phyloP scores from a whole-genome alignment of 306 rosid genomes.

The Trichosanthes truncata region DNA sequence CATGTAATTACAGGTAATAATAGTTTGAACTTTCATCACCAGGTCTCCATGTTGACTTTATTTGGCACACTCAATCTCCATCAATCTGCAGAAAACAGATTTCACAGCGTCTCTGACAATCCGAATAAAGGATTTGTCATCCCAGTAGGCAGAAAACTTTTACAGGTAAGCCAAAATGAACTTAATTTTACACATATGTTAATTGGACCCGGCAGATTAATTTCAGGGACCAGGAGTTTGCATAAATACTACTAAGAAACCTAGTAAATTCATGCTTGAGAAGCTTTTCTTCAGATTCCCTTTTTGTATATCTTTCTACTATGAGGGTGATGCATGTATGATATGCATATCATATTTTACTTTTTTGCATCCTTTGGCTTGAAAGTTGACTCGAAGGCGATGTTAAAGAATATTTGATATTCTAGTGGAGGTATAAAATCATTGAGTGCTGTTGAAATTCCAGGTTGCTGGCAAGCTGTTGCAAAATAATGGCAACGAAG shows the following conservation, averaged over 20 bases:
- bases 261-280: neutral
- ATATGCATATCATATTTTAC: neutral
- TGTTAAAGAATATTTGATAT: neutral
- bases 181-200: neutral
- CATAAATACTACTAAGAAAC: neutral
- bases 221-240: neutral
- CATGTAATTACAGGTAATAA: neutral
- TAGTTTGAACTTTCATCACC: conserved; percentile 9
- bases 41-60: conserved; percentile 57
- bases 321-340: neutral
- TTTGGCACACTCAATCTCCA: conserved; percentile 39
- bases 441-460: neutral
- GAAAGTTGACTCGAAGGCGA: neutral
- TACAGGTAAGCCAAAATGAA: conserved; percentile 41
- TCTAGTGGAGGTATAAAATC: neutral
- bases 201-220: neutral
- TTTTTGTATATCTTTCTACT: neutral
- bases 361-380: neutral
- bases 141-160: conserved; percentile 61
- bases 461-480: conserved; percentile 36
- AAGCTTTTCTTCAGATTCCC: neutral
- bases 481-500: conserved; percentile 20
- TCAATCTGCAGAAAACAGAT: conserved; percentile 24
- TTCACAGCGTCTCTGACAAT: conserved; percentile 15
- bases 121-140: conserved; percentile 48